These are phyloP conservation scores for Gastroboletus turbinatus DNA, from an alignment of 1,284 basidiomycete species.

Conservation along the genomic window DNA sequence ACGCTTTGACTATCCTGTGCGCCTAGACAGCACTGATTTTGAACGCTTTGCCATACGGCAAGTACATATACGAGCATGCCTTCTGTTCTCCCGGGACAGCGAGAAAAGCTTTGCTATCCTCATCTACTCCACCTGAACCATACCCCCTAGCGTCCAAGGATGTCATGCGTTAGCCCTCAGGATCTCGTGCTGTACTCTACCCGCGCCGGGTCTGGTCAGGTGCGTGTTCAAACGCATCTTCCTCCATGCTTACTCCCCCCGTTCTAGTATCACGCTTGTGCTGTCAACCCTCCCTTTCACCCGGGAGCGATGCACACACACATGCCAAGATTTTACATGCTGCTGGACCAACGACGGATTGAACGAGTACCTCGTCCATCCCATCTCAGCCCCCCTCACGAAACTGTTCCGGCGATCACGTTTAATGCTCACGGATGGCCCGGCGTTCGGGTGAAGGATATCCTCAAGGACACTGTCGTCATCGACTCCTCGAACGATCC, in stretches of 20 bases:
- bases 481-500: conserved; percentile 12
- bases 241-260: neutral
- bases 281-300: conserved; percentile 6
- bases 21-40: neutral
- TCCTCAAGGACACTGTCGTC: neutral
- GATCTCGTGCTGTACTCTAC: neutral
- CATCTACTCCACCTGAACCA: no score
- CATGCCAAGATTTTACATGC: conserved; percentile 8
- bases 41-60: neutral
- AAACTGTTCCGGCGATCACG: conserved; percentile 10
- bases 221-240: neutral
- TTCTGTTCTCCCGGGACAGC: neutral
- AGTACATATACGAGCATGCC: neutral
- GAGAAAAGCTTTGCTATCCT: neutral
- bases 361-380: conserved; percentile 15
- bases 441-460: conserved; percentile 14
- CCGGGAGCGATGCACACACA: neutral
- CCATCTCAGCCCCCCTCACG: neutral
- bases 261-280: conserved; percentile 3
- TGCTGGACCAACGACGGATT: conserved; percentile 3
- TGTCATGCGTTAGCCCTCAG: neutral
- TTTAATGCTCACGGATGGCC: conserved; percentile 6
- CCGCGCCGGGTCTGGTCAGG: neutral
- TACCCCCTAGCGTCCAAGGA: neutral
- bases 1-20: conserved; percentile 1